These are phyloP conservation scores for Vigna hirtella DNA, from an alignment of 306 rosid genomes.

Conservation along the genomic window DNA sequence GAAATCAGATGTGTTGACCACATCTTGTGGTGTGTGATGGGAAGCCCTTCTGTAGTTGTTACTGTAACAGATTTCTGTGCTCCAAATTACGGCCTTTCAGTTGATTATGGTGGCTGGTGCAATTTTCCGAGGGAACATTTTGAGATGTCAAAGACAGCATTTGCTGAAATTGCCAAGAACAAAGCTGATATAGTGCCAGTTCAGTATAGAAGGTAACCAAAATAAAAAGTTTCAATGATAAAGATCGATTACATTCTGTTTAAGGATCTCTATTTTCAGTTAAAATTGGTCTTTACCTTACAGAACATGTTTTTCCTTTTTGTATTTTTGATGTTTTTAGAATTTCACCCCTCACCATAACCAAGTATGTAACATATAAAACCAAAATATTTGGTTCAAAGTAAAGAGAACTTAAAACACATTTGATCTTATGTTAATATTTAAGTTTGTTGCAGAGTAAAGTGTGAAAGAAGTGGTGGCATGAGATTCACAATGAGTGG, in stretches of 20 bases:
- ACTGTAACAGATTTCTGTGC: slow-evolving; percentile 98
- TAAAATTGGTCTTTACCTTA: not conserved
- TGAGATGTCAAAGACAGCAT: slow-evolving; percentile 91
- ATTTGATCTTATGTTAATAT: slow-evolving; percentile 6
- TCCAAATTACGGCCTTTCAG: slow-evolving; percentile 84
- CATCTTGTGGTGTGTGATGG: slow-evolving; percentile 89
- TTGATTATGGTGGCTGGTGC: slow-evolving; percentile 99
- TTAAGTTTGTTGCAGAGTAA: slow-evolving; percentile 66
- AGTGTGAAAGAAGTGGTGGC: slow-evolving; percentile 83
- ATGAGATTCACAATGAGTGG: slow-evolving; percentile 71
- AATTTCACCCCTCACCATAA: not conserved
- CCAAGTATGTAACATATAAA: not conserved
- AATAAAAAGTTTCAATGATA: not conserved
- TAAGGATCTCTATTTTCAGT: not conserved
- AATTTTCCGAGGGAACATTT: slow-evolving; percentile 92
- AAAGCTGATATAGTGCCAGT: slow-evolving; percentile 90
- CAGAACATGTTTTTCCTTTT: not conserved
- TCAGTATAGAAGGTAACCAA: slow-evolving; percentile 86
- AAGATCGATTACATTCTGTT: not conserved
- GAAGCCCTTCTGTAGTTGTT: slow-evolving; percentile 84
- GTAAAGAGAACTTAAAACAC: not conserved
- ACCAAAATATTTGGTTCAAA: not conserved
- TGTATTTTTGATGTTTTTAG: not conserved
- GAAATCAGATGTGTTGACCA: slow-evolving; percentile 95
- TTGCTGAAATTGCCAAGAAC: slow-evolving; percentile 75